Base-by-base conservation (phyloP, 129 eudicot genomes). In the Chrysanthemum seticuspe region DNA sequence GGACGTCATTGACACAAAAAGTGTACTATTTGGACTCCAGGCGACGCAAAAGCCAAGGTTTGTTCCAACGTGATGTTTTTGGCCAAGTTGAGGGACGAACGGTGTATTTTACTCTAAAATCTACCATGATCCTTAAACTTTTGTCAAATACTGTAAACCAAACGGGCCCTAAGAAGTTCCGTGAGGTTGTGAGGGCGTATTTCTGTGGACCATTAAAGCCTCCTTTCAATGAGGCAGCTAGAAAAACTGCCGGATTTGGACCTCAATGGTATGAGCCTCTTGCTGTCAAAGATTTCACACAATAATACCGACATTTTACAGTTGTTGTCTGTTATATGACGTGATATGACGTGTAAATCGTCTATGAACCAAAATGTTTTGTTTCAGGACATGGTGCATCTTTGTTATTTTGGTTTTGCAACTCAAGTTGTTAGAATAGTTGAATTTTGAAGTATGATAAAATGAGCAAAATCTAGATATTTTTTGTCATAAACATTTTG, bases 251-350 rank as follows among this genome's bases (percentile, higher is more conserved):
- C 61, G 97, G 99, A 29, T 95, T 95, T 83, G 91, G 91, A 34
- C 97, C 97, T 71, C 80, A 83, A 63, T 95, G 99, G 96, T 95
- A 95, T 73, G 91, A 95, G 58, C 99, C 99, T 71, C 93, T 95
- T 70, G 93, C 99, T 70, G 80, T 80, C 67, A 93, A 89, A 72
- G 87, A 87, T 73, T 76, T 76, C 51, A 45, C 74, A 21, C 47
- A 73, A 72, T 65, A 78, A 65, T 16, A 51, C 50, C 2, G 2
- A 45, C 65, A 14, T 14, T 54, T 55, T 29, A n/a, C 16, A 53
- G 55, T 34, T 47, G 5, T 45, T 13, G 67, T 67, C 44, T 21
- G 48, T 55, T 13, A 34, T 74, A 25, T 21, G 63, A 74, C 65
- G 65, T 68, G 12, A 44, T 76, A 27, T 27, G 27, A 25, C 27